These are phyloP conservation scores for Boletus chippewaensis DNA, from an alignment of 1,284 basidiomycete genomes.

Conservation along the genomic window DNA sequence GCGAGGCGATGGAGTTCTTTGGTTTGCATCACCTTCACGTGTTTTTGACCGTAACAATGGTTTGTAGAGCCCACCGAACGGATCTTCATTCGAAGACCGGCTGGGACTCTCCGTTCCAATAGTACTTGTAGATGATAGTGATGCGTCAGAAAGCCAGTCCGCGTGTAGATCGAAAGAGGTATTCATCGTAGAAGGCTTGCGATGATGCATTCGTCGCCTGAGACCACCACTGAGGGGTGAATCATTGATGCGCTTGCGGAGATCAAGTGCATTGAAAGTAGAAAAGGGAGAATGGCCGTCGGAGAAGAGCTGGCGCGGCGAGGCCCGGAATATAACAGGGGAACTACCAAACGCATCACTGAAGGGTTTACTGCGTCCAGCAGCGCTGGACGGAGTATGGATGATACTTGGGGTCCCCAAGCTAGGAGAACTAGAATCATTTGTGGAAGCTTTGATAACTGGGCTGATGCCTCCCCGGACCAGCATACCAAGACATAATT, in stretches of 20 bases:
- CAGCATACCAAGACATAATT: constrained; percentile 59
- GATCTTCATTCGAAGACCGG: constrained; percentile 30
- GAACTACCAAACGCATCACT: constrained; percentile 31
- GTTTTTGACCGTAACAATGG: constrained; percentile 19
- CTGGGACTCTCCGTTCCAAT: constrained; percentile 18
- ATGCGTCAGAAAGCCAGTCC: constrained; percentile 43
- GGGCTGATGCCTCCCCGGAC: constrained; percentile 40
- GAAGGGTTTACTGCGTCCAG: constrained; percentile 25
- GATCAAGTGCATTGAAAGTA: constrained; percentile 24
- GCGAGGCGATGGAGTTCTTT: constrained; percentile 26
- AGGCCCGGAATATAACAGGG: constrained; percentile 33
- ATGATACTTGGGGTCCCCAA: constrained; percentile 25
- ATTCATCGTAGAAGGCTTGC: constrained; percentile 35
- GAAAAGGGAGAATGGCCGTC: constrained; percentile 30
- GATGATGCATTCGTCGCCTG: constrained; percentile 26
- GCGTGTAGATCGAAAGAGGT: constrained; percentile 35
- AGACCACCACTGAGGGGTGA: constrained; percentile 28
- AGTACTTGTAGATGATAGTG: constrained; percentile 29
- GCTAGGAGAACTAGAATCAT: constrained; percentile 31
- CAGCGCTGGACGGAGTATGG: constrained; percentile 27
- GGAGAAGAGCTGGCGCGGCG: constrained; percentile 36
- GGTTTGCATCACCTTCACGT: constrained; percentile 7
- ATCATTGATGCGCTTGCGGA: constrained; percentile 32
- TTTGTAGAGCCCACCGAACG: constrained; percentile 31
- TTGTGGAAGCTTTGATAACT: constrained; percentile 25